A percentile compares a stretch with the other conserved stretches of the same genome.
phyloP scores from a whole-genome alignment of 768 basidiomycete genomes.

The Trametes elegans region DNA sequence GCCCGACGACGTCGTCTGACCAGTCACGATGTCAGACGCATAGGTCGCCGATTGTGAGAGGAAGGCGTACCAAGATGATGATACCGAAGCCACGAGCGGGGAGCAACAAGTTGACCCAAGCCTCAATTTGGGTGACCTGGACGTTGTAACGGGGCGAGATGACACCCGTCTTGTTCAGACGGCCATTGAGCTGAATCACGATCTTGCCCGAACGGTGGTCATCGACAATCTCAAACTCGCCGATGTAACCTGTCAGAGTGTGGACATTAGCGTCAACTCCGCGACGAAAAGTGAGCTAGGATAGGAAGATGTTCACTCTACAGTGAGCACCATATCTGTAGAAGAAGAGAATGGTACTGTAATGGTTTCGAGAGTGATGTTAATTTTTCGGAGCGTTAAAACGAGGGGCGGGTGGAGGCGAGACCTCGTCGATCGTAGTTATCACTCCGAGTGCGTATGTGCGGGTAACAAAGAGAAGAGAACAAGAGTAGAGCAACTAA shows the following conservation, averaged over 20 bases:
- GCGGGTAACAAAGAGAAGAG: not conserved
- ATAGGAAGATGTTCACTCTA: slow-evolving; percentile 45
- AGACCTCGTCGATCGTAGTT: slow-evolving; percentile 77
- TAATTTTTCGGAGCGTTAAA: slow-evolving; percentile 82
- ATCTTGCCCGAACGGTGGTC: slow-evolving; percentile 99
- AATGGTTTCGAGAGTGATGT: slow-evolving; percentile 55
- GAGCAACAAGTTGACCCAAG: slow-evolving; percentile 95
- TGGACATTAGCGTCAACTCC: not conserved
- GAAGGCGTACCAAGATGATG: slow-evolving; percentile 79
- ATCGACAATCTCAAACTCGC: slow-evolving; percentile 98
- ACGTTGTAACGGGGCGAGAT: slow-evolving; percentile 99
- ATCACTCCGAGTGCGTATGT: slow-evolving; percentile 60
- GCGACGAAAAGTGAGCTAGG: not conserved
- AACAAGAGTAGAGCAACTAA: not conserved
- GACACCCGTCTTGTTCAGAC: slow-evolving; percentile 99
- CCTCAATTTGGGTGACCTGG: slow-evolving; percentile 87
- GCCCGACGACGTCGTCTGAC: slow-evolving; percentile 92
- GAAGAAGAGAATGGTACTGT: slow-evolving; percentile 46
- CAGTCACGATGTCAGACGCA: not conserved
- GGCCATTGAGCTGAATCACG: slow-evolving; percentile 96
- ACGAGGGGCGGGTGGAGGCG: slow-evolving; percentile 65
- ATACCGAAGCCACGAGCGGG: slow-evolving; percentile 96
- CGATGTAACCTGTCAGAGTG: slow-evolving; percentile 78
- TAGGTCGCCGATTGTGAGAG: not conserved
- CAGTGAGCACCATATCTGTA: slow-evolving; percentile 52